A percentile compares a stretch with the other conserved stretches of the same genome.
These are phyloP conservation scores for Phialocephala sp. DNA, from an alignment of 2,329 filamentous ascomycete species.

Conservation along the genomic window DNA sequence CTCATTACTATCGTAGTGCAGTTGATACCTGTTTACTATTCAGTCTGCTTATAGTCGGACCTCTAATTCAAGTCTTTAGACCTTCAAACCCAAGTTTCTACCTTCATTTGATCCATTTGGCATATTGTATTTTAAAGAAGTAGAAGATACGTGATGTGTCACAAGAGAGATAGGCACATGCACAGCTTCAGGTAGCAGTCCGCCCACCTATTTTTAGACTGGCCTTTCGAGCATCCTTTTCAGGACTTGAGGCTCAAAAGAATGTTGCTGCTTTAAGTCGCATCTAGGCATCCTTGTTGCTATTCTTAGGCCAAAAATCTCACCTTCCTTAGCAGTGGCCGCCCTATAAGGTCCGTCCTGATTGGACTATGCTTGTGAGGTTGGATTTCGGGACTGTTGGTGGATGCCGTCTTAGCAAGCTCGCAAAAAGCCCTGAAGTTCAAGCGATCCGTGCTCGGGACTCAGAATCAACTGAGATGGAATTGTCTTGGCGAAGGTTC, in stretches of 20 bases:
- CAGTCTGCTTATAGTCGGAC: not conserved
- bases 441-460: not conserved
- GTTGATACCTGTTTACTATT: not conserved
- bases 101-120: not conserved
- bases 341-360: not conserved
- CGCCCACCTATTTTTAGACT: not conserved
- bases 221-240: not conserved
- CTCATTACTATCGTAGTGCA: not conserved
- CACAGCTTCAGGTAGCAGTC: not conserved
- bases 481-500: not conserved
- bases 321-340: not conserved
- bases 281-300: not conserved
- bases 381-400: not conserved
- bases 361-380: not conserved
- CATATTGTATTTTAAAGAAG: not conserved
- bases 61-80: constrained; percentile 1
- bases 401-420: not conserved
- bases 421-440: not conserved
- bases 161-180: not conserved
- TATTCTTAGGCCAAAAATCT: not conserved
- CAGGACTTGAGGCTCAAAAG: not conserved
- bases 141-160: not conserved
- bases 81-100: not conserved
- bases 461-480: not conserved
- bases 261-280: not conserved